Percentiles rank a stretch among this genome's conserved stretches.
phyloP scores from a whole-genome alignment of 768 basidiomycete genomes.

The Russula vinacea region DNA sequence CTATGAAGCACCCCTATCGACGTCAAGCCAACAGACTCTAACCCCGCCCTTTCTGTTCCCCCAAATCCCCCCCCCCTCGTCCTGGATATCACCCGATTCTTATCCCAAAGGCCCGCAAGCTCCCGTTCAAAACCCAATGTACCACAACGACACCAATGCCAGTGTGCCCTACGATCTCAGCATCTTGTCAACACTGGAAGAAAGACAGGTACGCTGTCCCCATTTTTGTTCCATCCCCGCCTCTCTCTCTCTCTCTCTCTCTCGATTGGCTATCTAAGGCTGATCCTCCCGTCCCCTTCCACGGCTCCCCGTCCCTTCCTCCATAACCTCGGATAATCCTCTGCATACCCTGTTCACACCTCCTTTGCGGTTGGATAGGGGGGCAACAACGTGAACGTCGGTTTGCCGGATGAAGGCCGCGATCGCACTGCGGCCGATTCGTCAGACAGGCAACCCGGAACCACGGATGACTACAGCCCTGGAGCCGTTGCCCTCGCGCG shows the following conservation, averaged over 20 bases:
- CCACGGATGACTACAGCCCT: conserved; percentile 4
- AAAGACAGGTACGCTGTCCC: conserved; percentile 34
- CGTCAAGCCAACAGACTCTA: too few species aligned
- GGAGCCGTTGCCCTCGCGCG: conserved; percentile 25
- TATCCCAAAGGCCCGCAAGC: not conserved
- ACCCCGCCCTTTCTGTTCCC: not conserved
- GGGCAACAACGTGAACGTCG: conserved; percentile 56
- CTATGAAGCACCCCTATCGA: too few species aligned
- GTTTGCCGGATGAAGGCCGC: conserved; percentile 36
- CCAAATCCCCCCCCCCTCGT: too few species aligned
- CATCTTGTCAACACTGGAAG: conserved; percentile 35
- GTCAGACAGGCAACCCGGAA: too few species aligned
- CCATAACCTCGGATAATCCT: too few species aligned
- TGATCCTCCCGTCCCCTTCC: too few species aligned
- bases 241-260: too few species aligned
- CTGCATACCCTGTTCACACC: not conserved
- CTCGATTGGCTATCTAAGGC: too few species aligned
- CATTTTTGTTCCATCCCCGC: too few species aligned
- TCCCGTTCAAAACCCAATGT: conserved; percentile 14
- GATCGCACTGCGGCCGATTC: conserved; percentile 28
- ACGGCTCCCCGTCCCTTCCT: too few species aligned
- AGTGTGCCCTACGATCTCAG: conserved; percentile 33
- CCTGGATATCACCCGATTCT: too few species aligned
- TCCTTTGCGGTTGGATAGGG: conserved; percentile 37
- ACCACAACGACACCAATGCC: conserved; percentile 2